phyloP scores from a whole-genome alignment of 2,329 filamentous ascomycete species.

The Fusarium sp. region DNA sequence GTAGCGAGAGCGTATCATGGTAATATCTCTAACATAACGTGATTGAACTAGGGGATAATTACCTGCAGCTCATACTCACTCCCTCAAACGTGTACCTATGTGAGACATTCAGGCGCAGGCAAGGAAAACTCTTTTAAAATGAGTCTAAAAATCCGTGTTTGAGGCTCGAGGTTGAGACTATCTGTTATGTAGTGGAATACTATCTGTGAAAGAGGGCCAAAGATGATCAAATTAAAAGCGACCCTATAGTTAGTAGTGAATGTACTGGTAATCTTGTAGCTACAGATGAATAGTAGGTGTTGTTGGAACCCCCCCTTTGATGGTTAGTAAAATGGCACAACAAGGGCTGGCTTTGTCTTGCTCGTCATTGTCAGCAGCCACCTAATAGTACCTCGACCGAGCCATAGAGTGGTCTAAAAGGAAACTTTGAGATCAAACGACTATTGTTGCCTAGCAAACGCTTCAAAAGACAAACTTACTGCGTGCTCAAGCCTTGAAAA shows the following conservation, averaged over 20 bases:
- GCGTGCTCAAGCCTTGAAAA: background rate
- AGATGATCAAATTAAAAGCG: background rate
- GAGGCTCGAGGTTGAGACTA: background rate
- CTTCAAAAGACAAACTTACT: background rate
- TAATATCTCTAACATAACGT: fast-evolving
- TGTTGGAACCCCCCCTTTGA: background rate
- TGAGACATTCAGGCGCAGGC: too few relatives aligned
- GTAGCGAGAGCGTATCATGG: background rate
- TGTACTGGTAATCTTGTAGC: background rate
- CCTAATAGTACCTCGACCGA: background rate
- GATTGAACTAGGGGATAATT: background rate
- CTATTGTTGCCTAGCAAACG: background rate
- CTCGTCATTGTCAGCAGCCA: background rate
- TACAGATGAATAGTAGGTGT: background rate
- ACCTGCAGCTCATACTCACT: background rate
- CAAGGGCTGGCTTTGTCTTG: background rate
- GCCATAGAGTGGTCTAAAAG: background rate
- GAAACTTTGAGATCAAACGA: background rate
- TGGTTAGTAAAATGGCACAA: background rate
- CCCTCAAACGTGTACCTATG: too few relatives aligned
- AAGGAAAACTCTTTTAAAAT: background rate
- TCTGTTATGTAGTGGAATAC: background rate
- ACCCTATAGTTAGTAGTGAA: background rate
- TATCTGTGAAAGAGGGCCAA: background rate
- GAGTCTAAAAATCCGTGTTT: background rate